Conservation (phyloP, 2,329 filamentous ascomycete species). For the Emergomyces orientalis region DNA sequence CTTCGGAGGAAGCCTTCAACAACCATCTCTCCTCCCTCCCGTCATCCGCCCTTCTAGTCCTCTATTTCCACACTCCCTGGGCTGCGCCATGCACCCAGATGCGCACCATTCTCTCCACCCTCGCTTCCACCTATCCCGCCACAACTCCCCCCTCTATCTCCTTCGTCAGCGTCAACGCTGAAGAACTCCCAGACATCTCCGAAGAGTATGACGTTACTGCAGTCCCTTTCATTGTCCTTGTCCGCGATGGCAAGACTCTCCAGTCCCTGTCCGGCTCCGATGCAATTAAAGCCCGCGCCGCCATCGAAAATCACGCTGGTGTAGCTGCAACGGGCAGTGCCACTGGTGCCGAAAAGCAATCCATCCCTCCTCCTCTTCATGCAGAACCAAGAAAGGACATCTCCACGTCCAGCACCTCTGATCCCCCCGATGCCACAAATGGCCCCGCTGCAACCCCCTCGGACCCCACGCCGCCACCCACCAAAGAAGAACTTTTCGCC, state of each 20-base stretch:
- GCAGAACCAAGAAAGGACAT: constrained; percentile 29
- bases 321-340: constrained; percentile 25
- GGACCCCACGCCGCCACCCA: constrained; percentile 43
- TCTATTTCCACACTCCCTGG: constrained; percentile 96
- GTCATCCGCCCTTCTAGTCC: constrained; percentile 62
- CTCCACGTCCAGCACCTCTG: constrained; percentile 20
- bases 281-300: constrained; percentile 70
- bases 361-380: constrained; percentile 33
- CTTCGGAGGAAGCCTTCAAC: constrained; percentile 63
- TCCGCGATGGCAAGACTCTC: constrained; percentile 64
- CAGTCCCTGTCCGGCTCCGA: constrained; percentile 87
- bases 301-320: constrained; percentile 73
- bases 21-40: constrained; percentile 57
- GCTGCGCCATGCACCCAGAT: constrained; percentile 93
- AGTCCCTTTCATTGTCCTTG: constrained; percentile 81
- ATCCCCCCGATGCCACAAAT: constrained; percentile 25
- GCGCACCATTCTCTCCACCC: constrained; percentile 72
- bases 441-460: constrained; percentile 19
- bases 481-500: constrained; percentile 76
- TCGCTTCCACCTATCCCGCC: constrained; percentile 75
- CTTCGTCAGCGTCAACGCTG: constrained; percentile 88
- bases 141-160: constrained; percentile 57
- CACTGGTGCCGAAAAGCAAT: constrained; percentile 27
- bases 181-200: constrained; percentile 84
- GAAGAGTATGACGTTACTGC: constrained; percentile 91